Conservation (phyloP, 2,329 filamentous ascomycete species). For the Phialophora chinensis region DNA sequence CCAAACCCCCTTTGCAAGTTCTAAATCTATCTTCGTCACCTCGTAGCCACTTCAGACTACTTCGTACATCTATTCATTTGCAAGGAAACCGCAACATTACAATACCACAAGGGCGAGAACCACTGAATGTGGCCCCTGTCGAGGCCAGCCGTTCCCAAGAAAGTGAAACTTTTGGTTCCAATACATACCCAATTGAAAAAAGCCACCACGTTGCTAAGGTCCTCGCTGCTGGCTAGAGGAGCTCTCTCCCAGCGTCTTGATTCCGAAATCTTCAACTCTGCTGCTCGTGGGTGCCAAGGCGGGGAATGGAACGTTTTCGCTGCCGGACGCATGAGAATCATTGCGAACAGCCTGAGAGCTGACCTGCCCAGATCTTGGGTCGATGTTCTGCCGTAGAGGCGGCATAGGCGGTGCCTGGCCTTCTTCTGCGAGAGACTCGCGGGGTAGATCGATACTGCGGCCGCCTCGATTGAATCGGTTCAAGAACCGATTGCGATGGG, state of each 20-base stretch:
- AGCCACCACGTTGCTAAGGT: neutral
- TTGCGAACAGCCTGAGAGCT: conserved; percentile 35
- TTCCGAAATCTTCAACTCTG: conserved; percentile 26
- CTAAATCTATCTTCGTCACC: conserved; percentile 28
- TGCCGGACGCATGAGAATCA: conserved; percentile 23
- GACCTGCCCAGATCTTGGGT: conserved; percentile 37
- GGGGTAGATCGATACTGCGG: conserved; percentile 29
- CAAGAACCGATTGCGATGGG: conserved; percentile 68
- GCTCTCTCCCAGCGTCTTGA: conserved; percentile 16
- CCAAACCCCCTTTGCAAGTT: conserved; percentile 17
- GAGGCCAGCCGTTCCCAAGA: neutral
- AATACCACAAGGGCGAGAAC: neutral
- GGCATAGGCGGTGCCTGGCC: conserved; percentile 31
- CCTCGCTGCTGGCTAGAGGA: conserved; percentile 7
- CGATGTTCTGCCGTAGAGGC: conserved; percentile 15
- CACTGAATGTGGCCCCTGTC: neutral
- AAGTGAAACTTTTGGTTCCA: neutral
- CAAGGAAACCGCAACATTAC: neutral
- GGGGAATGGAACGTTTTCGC: conserved; percentile 24
- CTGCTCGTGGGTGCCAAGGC: conserved; percentile 15
- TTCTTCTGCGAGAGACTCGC: conserved; percentile 37
- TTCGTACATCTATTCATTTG: conserved; percentile 14
- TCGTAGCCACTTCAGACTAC: conserved; percentile 13
- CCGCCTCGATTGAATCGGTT: conserved; percentile 49
- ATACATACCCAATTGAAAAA: neutral